A percentile compares a stretch with the other conserved stretches of the same genome.
Conservation (phyloP, 2,329 filamentous ascomycete genomes). For the Trichoderma aggressivum region DNA sequence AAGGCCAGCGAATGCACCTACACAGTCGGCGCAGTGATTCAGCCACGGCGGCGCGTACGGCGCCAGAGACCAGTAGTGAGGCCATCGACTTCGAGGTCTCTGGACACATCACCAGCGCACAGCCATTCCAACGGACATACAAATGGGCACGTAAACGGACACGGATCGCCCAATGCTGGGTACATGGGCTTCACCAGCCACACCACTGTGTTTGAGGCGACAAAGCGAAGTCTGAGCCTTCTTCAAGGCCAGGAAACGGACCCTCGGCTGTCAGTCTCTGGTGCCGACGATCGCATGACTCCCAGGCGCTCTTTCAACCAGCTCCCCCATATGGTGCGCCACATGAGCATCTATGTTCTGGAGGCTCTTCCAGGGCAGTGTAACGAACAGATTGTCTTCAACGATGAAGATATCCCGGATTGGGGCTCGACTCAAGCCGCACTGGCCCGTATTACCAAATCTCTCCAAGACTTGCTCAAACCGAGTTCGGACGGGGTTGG, state of each 20-base stretch:
- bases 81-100: background rate
- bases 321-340: conserved; percentile 22
- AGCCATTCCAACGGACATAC: background rate
- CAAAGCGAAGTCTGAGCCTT: conserved; percentile 37
- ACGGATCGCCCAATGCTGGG: conserved; percentile 20
- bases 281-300: background rate
- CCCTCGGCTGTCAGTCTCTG: conserved; percentile 2
- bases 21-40: conserved; percentile 10
- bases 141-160: background rate
- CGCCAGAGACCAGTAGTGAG: background rate
- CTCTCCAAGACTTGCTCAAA: conserved; percentile 24
- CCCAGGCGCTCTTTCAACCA: background rate
- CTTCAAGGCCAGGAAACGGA: conserved; percentile 26
- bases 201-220: conserved; percentile 41
- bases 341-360: conserved; percentile 39
- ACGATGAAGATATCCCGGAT: conserved; percentile 1
- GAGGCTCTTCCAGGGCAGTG: conserved; percentile 33
- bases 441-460: conserved; percentile 29
- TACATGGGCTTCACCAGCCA: conserved; percentile 46
- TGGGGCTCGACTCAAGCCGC: conserved; percentile 33
- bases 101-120: background rate
- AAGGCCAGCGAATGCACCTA: conserved; percentile 35
- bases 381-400: conserved; percentile 24
- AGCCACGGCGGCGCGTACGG: background rate
- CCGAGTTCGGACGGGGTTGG: conserved; percentile 25